phyloP scores from a whole-genome alignment of 148 eudicot genomes.

The Dianthus caryophyllus region DNA sequence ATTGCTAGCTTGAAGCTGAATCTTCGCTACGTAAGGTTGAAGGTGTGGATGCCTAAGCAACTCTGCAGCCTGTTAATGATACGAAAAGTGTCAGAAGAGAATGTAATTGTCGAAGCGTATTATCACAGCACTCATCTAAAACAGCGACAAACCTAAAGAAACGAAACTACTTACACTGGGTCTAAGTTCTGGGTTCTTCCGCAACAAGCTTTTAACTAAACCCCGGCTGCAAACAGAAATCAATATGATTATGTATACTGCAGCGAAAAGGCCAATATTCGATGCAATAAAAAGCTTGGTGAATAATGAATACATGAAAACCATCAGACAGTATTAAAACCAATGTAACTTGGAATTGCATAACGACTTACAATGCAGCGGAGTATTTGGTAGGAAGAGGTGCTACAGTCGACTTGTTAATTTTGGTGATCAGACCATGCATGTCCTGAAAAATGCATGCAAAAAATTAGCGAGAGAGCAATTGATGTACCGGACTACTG shows the following conservation, averaged over 20 bases:
- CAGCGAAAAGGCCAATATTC: neutral
- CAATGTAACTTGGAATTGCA: conserved; percentile 1
- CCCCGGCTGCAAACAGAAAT: conserved; percentile 67
- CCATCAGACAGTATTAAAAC: neutral
- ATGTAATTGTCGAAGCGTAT: too few relatives aligned
- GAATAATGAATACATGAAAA: neutral
- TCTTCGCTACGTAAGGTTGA: conserved; percentile 71
- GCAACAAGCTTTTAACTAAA: conserved; percentile 85
- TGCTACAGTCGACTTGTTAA: conserved; percentile 82
- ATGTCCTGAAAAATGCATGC: conserved; percentile 61
- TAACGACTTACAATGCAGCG: conserved; percentile 73
- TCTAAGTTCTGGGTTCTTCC: conserved; percentile 89
- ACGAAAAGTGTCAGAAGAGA: neutral
- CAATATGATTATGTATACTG: neutral
- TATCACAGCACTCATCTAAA: conserved; percentile 6
- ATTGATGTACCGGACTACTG: neutral
- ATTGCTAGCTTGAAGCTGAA: conserved; percentile 63
- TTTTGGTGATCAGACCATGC: conserved; percentile 93
- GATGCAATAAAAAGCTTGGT: conserved; percentile 7
- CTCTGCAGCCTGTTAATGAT: conserved; percentile 68
- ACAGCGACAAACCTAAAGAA: neutral
- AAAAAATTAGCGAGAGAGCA: neutral
- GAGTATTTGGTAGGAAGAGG: conserved; percentile 88
- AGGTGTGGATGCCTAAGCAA: conserved; percentile 79
- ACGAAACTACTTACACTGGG: conserved; percentile 58